Evolutionary conservation across 1,139 yeast genomes (phyloP).

Genomic region (Magnusiomyces tetraspermus): DNA sequence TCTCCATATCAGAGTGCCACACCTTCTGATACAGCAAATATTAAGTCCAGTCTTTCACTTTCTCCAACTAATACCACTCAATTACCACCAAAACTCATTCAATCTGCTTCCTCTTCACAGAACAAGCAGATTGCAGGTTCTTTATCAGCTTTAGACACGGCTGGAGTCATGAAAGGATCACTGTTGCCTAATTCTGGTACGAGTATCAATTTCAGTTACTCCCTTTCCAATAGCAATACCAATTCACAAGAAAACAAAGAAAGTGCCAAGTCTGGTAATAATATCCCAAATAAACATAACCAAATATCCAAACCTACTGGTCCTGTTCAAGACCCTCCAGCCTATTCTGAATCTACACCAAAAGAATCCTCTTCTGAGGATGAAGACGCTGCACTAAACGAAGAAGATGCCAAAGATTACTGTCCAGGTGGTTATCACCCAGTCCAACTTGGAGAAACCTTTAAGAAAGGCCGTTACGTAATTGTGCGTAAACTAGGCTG

Average conservation of each 20-base stretch:
- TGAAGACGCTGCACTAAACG: conserved; percentile 29
- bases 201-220: not conserved
- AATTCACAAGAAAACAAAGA: too few species aligned
- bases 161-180: not conserved
- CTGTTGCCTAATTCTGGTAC: not conserved
- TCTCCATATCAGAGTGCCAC: not conserved
- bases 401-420: conserved; percentile 67
- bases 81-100: too few species aligned
- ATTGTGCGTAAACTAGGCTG: conserved; percentile 76
- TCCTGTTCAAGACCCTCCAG: too few species aligned
- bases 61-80: not conserved
- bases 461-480: conserved; percentile 50
- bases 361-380: not conserved
- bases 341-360: not conserved
- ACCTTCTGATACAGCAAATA: too few species aligned
- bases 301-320: too few species aligned
- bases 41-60: not conserved
- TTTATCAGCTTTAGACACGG: not conserved
- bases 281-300: too few species aligned
- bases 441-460: conserved; percentile 61
- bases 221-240: too few species aligned
- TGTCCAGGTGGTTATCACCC: conserved; percentile 84
- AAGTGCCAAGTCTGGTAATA: too few species aligned
- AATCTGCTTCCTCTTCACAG: not conserved
- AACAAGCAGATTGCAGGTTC: too few species aligned